A percentile compares a stretch with the other conserved stretches of the same genome.
These are phyloP conservation scores for Ophiocordyceps camponoti-floridani DNA, from an alignment of 2,329 filamentous ascomycete species.

Conservation along the genomic window DNA sequence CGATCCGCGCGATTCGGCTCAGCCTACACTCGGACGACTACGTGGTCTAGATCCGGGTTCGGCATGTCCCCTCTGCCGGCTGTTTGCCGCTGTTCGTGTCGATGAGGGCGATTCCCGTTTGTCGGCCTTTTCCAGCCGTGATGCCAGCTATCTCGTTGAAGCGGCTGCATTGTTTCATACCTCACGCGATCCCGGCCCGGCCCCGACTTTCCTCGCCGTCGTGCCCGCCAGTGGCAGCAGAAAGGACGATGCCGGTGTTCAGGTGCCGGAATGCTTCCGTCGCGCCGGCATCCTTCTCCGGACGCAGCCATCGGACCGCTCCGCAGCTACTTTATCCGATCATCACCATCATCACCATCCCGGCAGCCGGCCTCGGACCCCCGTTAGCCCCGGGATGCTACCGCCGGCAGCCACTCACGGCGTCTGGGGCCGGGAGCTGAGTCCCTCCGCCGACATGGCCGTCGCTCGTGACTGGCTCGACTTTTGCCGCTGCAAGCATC, in stretches of 20 bases:
- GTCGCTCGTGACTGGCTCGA: constrained; percentile 15
- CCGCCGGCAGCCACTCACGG: constrained; percentile 11
- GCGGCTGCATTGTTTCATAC: constrained; percentile 12
- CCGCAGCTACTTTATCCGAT: too few species aligned
- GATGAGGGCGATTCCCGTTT: constrained; percentile 13
- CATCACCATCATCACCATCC: background rate
- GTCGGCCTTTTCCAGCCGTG: constrained; percentile 15
- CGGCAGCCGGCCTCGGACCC: background rate
- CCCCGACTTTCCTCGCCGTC: constrained; percentile 14
- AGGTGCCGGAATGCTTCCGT: constrained; percentile 13
- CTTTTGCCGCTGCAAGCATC: constrained; percentile 16
- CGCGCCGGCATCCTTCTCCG: constrained; percentile 15
- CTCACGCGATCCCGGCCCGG: constrained; percentile 11
- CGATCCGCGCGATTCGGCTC: constrained; percentile 14
- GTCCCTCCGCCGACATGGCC: constrained; percentile 10
- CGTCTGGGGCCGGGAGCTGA: constrained; percentile 16
- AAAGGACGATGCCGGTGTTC: constrained; percentile 10
- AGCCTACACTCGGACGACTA: constrained; percentile 11
- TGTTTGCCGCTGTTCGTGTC: constrained; percentile 15
- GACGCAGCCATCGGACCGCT: constrained; percentile 8
- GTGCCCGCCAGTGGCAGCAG: constrained; percentile 10
- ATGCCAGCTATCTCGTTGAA: constrained; percentile 17
- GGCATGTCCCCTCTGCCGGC: constrained; percentile 16
- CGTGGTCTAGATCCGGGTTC: constrained; percentile 12
- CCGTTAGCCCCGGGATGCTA: background rate